phyloP scores from a whole-genome alignment of 208 protist genomes.

The Spongospora subterranea region DNA sequence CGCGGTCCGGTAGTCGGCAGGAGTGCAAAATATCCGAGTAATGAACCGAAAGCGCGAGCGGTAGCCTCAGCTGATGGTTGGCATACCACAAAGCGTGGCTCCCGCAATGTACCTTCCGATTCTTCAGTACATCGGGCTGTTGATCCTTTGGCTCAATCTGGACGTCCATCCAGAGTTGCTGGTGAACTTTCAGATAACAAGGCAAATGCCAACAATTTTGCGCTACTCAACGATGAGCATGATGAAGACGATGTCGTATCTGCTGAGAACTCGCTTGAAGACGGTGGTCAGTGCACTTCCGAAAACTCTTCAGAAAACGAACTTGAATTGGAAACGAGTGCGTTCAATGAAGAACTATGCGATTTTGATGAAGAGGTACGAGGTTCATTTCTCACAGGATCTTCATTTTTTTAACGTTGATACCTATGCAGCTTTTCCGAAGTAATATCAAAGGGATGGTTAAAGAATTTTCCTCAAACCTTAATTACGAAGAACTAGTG shows the following conservation, averaged over 20 bases:
- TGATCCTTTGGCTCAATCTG: not conserved
- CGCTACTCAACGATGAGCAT: not conserved
- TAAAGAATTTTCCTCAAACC: not conserved
- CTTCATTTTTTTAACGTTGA: not conserved
- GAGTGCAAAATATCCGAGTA: not conserved
- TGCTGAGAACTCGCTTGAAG: too few relatives aligned
- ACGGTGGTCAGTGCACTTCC: too few relatives aligned
- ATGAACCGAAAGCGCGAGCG: not conserved
- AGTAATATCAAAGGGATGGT: slow-evolving; percentile 2
- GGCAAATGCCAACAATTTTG: not conserved
- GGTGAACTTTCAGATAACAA: not conserved
- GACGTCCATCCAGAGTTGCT: not conserved
- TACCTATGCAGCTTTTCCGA: not conserved
- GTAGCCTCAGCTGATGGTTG: not conserved
- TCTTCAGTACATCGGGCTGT: not conserved
- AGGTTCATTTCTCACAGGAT: not conserved
- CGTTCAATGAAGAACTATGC: not conserved
- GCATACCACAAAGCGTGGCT: not conserved
- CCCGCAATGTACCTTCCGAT: not conserved
- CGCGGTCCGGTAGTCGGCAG: not conserved
- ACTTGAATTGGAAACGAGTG: not conserved
- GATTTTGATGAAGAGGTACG: not conserved
- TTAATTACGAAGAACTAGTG: not conserved
- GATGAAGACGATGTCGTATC: not conserved
- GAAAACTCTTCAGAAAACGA: not conserved